Percentiles rank a stretch among this genome's conserved stretches.
These are phyloP conservation scores for Meyerozyma elateridarum DNA, from an alignment of 1,139 yeast genomes.

Conservation along the genomic window DNA sequence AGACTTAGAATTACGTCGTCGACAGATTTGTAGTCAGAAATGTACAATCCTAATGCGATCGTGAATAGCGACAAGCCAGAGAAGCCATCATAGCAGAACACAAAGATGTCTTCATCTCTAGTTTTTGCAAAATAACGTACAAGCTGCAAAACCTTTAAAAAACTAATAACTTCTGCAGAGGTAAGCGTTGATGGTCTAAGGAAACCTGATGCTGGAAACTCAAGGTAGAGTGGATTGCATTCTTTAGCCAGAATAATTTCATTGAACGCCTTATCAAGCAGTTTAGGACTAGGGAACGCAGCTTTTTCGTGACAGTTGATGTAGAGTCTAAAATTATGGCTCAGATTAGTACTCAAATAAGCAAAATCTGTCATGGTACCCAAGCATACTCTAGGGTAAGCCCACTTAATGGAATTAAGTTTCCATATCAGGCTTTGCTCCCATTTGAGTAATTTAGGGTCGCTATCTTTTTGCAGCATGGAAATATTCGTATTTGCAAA, in stretches of 20 bases:
- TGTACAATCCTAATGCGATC: slow-evolving; percentile 22
- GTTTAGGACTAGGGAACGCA: slow-evolving; percentile 21
- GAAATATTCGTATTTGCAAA: too few species aligned
- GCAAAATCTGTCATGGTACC: slow-evolving; percentile 34
- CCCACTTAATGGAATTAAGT: slow-evolving; percentile 28
- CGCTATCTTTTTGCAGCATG: too few species aligned
- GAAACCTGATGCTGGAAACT: slow-evolving; percentile 33
- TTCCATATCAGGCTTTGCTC: slow-evolving; percentile 38
- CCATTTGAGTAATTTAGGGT: slow-evolving; percentile 24
- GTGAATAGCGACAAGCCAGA: slow-evolving; percentile 34
- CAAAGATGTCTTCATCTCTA: slow-evolving; percentile 22
- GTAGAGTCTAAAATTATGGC: slow-evolving; percentile 25
- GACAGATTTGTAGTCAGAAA: slow-evolving; percentile 12
- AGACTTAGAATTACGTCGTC: slow-evolving; percentile 21
- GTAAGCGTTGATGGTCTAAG: slow-evolving; percentile 20
- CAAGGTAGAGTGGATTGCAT: slow-evolving; percentile 21
- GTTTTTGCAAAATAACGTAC: slow-evolving; percentile 20
- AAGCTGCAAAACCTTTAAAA: slow-evolving; percentile 29
- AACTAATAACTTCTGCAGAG: slow-evolving; percentile 23
- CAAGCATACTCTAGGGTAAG: slow-evolving; percentile 25
- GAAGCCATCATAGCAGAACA: slow-evolving; percentile 38
- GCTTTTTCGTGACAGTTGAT: slow-evolving; percentile 35
- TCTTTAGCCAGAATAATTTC: slow-evolving; percentile 8
- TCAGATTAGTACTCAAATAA: slow-evolving; percentile 12
- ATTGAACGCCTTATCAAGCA: slow-evolving; percentile 14